A percentile compares a stretch with the other conserved stretches of the same genome.
Evolutionary conservation across 2,329 filamentous ascomycete genomes (phyloP).

Genomic region (Penicillium sp.): DNA sequence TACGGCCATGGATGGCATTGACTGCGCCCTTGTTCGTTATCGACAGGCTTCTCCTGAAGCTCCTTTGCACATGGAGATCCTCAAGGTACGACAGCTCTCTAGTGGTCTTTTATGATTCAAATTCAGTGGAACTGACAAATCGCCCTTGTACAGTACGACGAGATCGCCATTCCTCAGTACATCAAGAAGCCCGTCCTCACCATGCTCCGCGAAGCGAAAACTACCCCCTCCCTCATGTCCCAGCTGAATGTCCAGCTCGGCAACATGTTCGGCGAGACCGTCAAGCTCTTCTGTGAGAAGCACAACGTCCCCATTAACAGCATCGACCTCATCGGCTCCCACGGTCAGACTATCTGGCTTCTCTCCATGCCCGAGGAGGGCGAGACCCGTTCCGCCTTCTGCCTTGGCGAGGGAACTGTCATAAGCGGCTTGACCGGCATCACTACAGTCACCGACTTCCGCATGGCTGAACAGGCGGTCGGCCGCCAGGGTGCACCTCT

Average conservation of each 20-base stretch:
- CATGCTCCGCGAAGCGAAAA: constrained; percentile 56
- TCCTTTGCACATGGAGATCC: constrained; percentile 57
- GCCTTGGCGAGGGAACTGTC: constrained; percentile 59
- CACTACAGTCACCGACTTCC: constrained; percentile 60
- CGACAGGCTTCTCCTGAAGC: constrained; percentile 52
- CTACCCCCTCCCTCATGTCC: constrained; percentile 54
- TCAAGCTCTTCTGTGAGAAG: constrained; percentile 50
- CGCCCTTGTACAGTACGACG: constrained; percentile 48
- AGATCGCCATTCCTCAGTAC: constrained; percentile 53
- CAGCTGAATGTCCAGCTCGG: constrained; percentile 60
- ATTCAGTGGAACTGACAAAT: neutral
- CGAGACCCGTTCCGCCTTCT: constrained; percentile 52
- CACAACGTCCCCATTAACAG: constrained; percentile 44
- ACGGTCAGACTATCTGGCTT: constrained; percentile 61
- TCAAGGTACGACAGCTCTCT: constrained; percentile 30
- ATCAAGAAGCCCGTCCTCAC: constrained; percentile 59
- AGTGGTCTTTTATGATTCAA: neutral
- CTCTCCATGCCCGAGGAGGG: constrained; percentile 53
- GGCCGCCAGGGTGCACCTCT: constrained; percentile 57
- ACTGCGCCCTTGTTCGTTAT: constrained; percentile 60
- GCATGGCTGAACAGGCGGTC: constrained; percentile 56
- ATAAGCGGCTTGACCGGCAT: constrained; percentile 57
- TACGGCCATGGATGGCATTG: constrained; percentile 57
- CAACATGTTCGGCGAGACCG: constrained; percentile 56
- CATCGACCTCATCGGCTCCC: constrained; percentile 58